Evolutionary conservation across 768 basidiomycete species (phyloP).

Genomic region (Suillus weaverae): DNA sequence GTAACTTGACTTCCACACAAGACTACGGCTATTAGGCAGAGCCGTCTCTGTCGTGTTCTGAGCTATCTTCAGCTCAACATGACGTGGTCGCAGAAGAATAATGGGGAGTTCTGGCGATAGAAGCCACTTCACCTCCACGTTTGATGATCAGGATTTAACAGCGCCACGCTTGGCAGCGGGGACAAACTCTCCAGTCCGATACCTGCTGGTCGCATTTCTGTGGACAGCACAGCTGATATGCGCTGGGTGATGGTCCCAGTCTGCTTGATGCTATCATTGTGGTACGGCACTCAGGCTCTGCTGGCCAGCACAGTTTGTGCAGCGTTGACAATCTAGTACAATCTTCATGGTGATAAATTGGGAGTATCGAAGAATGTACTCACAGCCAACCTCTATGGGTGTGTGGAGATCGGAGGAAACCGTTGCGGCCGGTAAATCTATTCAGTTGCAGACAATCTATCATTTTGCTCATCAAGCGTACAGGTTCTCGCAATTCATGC

Average conservation of each 20-base stretch:
- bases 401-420: slow-evolving; percentile 38
- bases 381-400: slow-evolving; percentile 39
- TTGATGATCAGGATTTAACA: too few relatives aligned
- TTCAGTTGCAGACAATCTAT: not conserved
- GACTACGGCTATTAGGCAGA: not conserved
- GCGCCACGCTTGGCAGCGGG: too few relatives aligned
- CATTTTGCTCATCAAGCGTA: slow-evolving; percentile 17
- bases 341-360: slow-evolving; percentile 35
- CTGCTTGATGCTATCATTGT: slow-evolving; percentile 32
- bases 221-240: slow-evolving; percentile 29
- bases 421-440: slow-evolving; percentile 35
- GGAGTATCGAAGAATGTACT: slow-evolving; percentile 40
- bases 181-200: slow-evolving; percentile 43
- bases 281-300: slow-evolving; percentile 33
- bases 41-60: not conserved
- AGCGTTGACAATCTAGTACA: slow-evolving; percentile 35
- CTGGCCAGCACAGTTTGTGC: slow-evolving; percentile 31
- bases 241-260: slow-evolving; percentile 35
- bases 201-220: slow-evolving; percentile 40
- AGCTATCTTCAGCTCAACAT: not conserved
- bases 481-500: slow-evolving; percentile 22
- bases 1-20: not conserved
- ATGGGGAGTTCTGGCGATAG: not conserved
- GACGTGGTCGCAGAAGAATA: not conserved
- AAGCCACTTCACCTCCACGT: not conserved